Base-by-base conservation (phyloP, 2,329 filamentous ascomycete genomes). In the Onygena corvina region DNA sequence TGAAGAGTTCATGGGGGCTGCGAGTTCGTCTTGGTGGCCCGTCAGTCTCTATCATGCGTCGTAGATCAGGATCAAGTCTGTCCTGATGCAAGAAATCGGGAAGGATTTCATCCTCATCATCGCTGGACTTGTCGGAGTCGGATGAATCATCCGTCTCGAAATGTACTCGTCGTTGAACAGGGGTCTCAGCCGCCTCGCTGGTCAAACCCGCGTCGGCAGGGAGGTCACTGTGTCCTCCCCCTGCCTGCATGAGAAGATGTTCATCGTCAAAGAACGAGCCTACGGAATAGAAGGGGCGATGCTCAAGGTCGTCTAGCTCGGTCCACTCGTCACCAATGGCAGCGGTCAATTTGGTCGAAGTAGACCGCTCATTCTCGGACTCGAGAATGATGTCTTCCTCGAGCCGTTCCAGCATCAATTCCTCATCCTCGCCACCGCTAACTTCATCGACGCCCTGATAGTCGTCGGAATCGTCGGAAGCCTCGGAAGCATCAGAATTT, bases 401-500 rank as follows among this genome's bases (percentile, higher is more conserved):
- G 71, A 80, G 76, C 73, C 81, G 78, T 60, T 84, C 77, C 50
- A 90, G 79, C 73, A 85, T 79, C 56, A 84, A 79, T 64, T 90
- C 83, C 63, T 90, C 85, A 55, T 86, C 82, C 54, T 89, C 85
- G 8, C 79, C 82, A 58, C 89, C 85, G 57, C 78, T 85, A 53
- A 93, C 83, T 46, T 87, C 79, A 61, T 90, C 84, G 52, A 93
- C 82, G 31, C 75, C 83, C 1, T 80, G 84, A 64, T 88, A 87
- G 54, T 61, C 65, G 18, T 63, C 62, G 6, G 62, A 63, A 27
- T 56, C 52, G 29, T 48, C 49, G 9, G 49, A 51, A n/a, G 30
- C 50, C 8, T 27, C 50, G 9, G 50, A 51, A n/a, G 35, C 46
- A 21, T 48, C 47, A 25, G 25, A 20, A 21, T 47, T 51, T 30